Evolutionary conservation across 495 filamentous ascomycete species (phyloP).

Genomic region (Penicillium tannophilum): DNA sequence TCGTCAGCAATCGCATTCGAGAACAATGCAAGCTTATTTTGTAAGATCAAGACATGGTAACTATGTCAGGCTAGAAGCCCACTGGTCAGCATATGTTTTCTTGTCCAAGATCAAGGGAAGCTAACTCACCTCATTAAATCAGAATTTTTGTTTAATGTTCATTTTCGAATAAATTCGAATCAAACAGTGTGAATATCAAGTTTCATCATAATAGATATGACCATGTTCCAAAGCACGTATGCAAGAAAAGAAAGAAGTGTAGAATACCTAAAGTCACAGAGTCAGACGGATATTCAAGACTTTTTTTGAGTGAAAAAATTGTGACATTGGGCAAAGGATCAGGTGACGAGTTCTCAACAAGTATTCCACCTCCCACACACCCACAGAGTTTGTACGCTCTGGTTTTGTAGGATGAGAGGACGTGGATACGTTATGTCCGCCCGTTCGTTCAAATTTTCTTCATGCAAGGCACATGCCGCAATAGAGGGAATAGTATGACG

Average conservation of each 20-base stretch:
- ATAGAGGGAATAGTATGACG: conserved; percentile 17
- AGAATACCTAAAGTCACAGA: conserved; percentile 34
- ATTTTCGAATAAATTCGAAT: conserved; percentile 68
- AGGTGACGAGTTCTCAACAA: conserved; percentile 99
- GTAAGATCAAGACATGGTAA: conserved; percentile 41
- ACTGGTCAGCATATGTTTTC: conserved; percentile 43
- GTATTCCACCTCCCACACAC: conserved; percentile 66
- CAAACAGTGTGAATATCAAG: conserved; percentile 98
- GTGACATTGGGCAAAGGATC: conserved; percentile 53
- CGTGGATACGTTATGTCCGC: conserved; percentile 90
- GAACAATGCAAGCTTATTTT: conserved; percentile 28
- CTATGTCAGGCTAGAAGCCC: conserved; percentile 45
- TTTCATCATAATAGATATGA: conserved; percentile 67
- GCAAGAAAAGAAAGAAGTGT: conserved; percentile 16
- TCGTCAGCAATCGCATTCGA: conserved; percentile 37
- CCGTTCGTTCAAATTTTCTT: conserved; percentile 97
- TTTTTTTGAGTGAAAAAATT: conserved; percentile 8
- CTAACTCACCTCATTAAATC: conserved; percentile 93
- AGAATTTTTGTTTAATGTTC: conserved; percentile 91
- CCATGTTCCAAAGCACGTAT: conserved; percentile 34
- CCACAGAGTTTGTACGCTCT: conserved; percentile 89
- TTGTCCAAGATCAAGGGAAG: background rate
- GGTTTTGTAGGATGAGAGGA: conserved; percentile 62
- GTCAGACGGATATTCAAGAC: conserved; percentile 20
- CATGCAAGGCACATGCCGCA: conserved; percentile 53